Evolutionary conservation across 495 filamentous ascomycete species (phyloP), one percentile per base, ranked within the genome.

Genomic region (Trichoderma erinaceum): DNA sequence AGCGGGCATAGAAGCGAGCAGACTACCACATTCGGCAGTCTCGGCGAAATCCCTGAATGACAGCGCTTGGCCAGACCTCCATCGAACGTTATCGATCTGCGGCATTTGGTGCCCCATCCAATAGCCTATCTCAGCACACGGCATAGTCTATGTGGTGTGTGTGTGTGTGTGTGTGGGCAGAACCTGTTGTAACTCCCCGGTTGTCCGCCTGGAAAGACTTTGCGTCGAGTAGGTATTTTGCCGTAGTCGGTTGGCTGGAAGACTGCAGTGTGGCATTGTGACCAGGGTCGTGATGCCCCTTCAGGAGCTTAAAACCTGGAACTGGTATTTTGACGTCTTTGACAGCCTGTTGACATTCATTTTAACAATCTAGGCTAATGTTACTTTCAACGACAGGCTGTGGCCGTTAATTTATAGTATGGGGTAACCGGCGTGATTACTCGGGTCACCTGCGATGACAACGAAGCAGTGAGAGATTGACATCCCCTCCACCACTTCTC

Each of bases 311-410:
- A 5, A 18, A 21, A 52, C 48, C n/a, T 52, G n/a, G 48, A 52
- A 52, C 48, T n/a, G 48, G 48, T 21, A 52, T 11, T 46, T 52
- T 52, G 48, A 52, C n/a, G n/a, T 21, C 10, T 4, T 16, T 11
- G 18, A 21, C 10, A 52, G 16, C n/a, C 16, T 52, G n/a, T 23
- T 52, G 18, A 11, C 48, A 4, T 8, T 52, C 16, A 23, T 52
- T 23, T 21, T 52, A 48, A 16, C 44, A 18, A 52, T 52, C 48
- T 52, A 52, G 48, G 48, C 48, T 52, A 52, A 52, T 52, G 48
- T 21, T 21, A 52, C 48, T 52, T 52, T 52, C 5, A 23, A 52
- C 21, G 48, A 52, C 43, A 16, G 48, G 21, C 4, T 52, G 18
- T 21, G 21, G 48, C 21, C 48, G n/a, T 52, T 23, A 21, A 52